Percentiles rank a stretch among this genome's conserved stretches.
Evolutionary conservation across 495 filamentous ascomycete genomes (phyloP).

Genomic region (Apodospora peruviana): DNA sequence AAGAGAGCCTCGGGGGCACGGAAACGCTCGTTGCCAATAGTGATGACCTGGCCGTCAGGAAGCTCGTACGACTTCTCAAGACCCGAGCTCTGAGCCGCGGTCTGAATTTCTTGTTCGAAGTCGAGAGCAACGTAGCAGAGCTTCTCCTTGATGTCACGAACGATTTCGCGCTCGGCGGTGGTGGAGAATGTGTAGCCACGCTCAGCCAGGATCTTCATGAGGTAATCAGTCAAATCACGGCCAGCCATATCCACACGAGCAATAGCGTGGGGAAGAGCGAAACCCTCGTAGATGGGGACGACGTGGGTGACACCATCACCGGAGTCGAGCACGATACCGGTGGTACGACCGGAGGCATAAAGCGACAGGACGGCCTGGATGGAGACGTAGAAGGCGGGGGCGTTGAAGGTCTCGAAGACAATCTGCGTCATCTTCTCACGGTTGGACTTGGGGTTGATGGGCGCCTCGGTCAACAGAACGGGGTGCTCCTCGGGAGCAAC

Average conservation of each 20-base stretch:
- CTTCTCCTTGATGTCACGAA: conserved; percentile 99
- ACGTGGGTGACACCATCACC: conserved; percentile 99
- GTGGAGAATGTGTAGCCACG: conserved; percentile 99
- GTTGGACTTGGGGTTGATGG: conserved; percentile 99
- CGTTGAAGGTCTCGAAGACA: conserved; percentile 99
- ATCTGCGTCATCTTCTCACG: conserved; percentile 99
- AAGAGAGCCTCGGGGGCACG: conserved; percentile 98
- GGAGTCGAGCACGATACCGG: conserved; percentile 99
- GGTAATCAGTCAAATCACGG: conserved; percentile 98
- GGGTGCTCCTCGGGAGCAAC: conserved; percentile 99
- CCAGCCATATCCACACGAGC: conserved; percentile 99
- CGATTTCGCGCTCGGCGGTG: conserved; percentile 99
- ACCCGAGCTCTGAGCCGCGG: conserved; percentile 90
- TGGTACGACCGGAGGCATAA: conserved; percentile 99
- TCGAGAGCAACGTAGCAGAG: conserved; percentile 99
- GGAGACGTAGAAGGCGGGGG: conserved; percentile 99
- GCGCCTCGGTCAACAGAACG: conserved; percentile 96
- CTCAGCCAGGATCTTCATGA: conserved; percentile 99
- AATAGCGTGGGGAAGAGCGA: conserved; percentile 98
- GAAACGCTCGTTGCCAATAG: conserved; percentile 99
- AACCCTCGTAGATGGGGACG: conserved; percentile 99
- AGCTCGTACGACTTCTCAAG: conserved; percentile 99
- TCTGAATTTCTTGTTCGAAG: conserved; percentile 99
- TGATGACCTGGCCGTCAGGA: conserved; percentile 99
- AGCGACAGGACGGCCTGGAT: conserved; percentile 99